Base-by-base conservation (phyloP, 2,329 filamentous ascomycete species). In the Stagonosporopsis rhizophila region DNA sequence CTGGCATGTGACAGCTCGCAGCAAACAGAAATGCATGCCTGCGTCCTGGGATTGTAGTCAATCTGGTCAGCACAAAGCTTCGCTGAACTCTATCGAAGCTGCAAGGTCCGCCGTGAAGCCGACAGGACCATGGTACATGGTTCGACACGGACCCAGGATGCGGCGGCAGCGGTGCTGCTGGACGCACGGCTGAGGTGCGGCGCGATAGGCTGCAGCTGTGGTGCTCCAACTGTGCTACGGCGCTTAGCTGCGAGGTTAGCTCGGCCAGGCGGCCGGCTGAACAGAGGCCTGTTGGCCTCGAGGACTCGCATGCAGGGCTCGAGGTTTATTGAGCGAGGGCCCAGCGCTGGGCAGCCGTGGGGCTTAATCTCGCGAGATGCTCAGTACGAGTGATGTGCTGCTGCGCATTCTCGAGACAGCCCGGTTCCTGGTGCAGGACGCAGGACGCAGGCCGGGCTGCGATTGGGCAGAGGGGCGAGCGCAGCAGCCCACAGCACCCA, bases 1-100 rank as follows among this genome's bases (percentile, higher is more conserved):
- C 41, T 65, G 60, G 64, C 71, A 70, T 72, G 69, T 74, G 71
- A 68, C 60, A 62, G 61, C 35, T 44, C 27, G 44, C 38, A 62
- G 47, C 9, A 38, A 27, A 23, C 46, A 42, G n/a, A 28, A 25
- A 32, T 37, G 41, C 25, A 27, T 46, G n/a, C 30, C 30, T 37
- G 2, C 3, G 3, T 4, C 17, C 28, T 38, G 41, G 19, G 23
- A 6, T 25, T 30, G 20, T 23, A 5, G 22, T n/a, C 19, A 37
- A n/a, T n/a, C 15, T 42, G 55, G 55, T 61, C 25, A 54, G 30
- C 49, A 22, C 23, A 41, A 44, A 56, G 41, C 44, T 17, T 54
- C 41, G 49, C 45, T 54, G 49, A 32, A 47, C 6, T 39, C 20
- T 27, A 12, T 19, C 17, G n/a, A 40, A 38, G 53, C 52, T 63